Percentiles rank a stretch among this genome's conserved stretches.
These are phyloP conservation scores for Wickerhamomyces sp. DNA, from an alignment of 1,139 yeast genomes.

Conservation along the genomic window DNA sequence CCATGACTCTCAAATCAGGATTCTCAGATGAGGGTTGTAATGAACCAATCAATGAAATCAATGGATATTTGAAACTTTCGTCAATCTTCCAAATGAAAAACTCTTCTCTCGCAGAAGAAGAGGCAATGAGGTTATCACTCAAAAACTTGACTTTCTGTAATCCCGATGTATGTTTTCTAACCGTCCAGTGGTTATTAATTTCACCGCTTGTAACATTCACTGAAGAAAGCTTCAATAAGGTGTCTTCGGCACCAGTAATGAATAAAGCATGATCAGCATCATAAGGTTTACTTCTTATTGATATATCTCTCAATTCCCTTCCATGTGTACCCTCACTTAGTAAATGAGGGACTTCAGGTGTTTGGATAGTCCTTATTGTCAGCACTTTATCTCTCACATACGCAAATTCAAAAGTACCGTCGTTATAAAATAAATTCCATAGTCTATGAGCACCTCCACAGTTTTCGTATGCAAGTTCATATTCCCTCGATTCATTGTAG, in stretches of 20 bases:
- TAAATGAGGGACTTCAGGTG: constrained; percentile 25
- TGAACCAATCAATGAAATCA: constrained; percentile 41
- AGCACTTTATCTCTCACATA: constrained; percentile 55
- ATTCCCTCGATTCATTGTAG: constrained; percentile 78
- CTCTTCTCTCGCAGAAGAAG: constrained; percentile 91
- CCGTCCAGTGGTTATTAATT: constrained; percentile 50
- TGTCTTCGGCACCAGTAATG: constrained; percentile 87
- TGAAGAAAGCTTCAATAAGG: constrained; percentile 60
- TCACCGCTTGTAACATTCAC: constrained; percentile 37
- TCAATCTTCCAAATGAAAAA: constrained; percentile 69
- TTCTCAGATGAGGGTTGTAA: constrained; percentile 45
- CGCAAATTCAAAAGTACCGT: constrained; percentile 31
- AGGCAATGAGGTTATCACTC: constrained; percentile 45
- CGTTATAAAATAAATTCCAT: constrained; percentile 51
- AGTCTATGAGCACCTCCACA: constrained; percentile 93
- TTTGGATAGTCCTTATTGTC: constrained; percentile 29
- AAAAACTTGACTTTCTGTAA: constrained; percentile 71
- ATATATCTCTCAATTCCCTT: constrained; percentile 73
- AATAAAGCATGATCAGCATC: constrained; percentile 31
- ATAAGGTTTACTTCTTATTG: constrained; percentile 34
- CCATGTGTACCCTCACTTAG: constrained; percentile 76
- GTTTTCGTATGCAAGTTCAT: constrained; percentile 62
- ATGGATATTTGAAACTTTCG: constrained; percentile 34
- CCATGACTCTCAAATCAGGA: constrained; percentile 90
- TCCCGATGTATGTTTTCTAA: constrained; percentile 85